Conservation (phyloP, 441 rosid species). For the Croton setiger region DNA sequence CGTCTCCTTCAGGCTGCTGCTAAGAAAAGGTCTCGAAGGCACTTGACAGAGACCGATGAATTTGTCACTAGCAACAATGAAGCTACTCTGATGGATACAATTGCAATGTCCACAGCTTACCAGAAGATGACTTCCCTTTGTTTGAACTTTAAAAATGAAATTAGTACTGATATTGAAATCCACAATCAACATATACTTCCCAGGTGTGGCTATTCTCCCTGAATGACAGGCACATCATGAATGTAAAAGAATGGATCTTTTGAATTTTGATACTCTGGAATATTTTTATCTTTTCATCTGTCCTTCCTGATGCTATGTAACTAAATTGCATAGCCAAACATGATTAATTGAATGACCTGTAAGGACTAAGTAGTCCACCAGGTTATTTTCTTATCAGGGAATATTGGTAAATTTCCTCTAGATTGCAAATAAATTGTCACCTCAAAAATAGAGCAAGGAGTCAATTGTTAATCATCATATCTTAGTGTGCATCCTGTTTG, state of each 20-base stretch:
- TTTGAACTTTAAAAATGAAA: slow-evolving; percentile 75
- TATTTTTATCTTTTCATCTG: background rate
- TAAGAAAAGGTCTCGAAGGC: slow-evolving; percentile 84
- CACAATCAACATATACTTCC: slow-evolving; percentile 91
- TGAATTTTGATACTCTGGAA: background rate
- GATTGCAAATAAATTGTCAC: background rate
- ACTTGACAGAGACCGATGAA: slow-evolving; percentile 89
- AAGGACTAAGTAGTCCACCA: background rate
- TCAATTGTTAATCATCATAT: background rate
- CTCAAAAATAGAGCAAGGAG: background rate
- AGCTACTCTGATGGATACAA: slow-evolving; percentile 55
- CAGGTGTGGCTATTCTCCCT: slow-evolving; percentile 42
- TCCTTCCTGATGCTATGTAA: background rate
- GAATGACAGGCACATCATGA: background rate
- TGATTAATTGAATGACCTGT: background rate
- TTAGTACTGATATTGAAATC: slow-evolving; percentile 85
- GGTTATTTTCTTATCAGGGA: background rate
- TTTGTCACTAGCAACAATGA: slow-evolving; percentile 65
- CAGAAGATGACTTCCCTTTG: slow-evolving; percentile 89
- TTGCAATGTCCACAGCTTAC: slow-evolving; percentile 79
- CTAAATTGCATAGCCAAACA: background rate
- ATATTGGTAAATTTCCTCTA: background rate
- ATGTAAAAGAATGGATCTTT: no score
- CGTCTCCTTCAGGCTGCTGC: slow-evolving; percentile 67
- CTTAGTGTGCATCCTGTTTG: background rate